Evolutionary conservation across 257 asterid species (phyloP), one percentile per base, ranked within the genome.

Genomic region (Petunia secreta): DNA sequence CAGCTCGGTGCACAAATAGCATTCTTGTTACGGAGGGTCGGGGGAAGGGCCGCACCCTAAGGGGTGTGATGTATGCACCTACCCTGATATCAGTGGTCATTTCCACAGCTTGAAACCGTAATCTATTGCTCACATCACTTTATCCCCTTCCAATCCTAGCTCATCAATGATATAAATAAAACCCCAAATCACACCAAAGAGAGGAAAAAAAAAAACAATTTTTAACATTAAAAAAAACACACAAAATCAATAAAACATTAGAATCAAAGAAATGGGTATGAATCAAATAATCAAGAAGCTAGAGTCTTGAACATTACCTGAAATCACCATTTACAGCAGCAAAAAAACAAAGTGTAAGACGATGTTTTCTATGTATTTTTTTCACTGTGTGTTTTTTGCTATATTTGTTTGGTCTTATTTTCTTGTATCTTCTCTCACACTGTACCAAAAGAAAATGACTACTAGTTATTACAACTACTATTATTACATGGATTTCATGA

Each of bases 401-500:
- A 13, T 71, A 11, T 48, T 46, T 48, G 38, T 58, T 48, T 52
- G 57, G 16, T 71, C 25, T 48, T 48, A 5, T 71, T 48, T 50
- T 34, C 13, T 48, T 44, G n/a, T 68, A 3, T 68, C 41, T 69
- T 74, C 11, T 80, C 78, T 80, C 84, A 60, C 86, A 80, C 85
- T 71, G 62, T 8, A 81, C 54, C 59, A 63, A 80, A 25, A 48
- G 82, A 79, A 41, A 85, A 84, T 2, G 58, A 78, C 58, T 54
- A 50, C 71, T 25, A 63, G 16, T 54, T 53, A n/a, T 7, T 85
- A 82, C 83, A 41, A 85, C 77, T 79, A 78, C 82, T 86, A 86
- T 89, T 81, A 75, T 69, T 87, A 88, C 95, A 89, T 91, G 91
- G 91, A 85, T 88, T 88, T 87, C 88, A 85, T 78, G 91, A 84